Evolutionary conservation across 2,329 filamentous ascomycete genomes (phyloP), one percentile per base, ranked within the genome.

Genomic region (Teratosphaeria nubilosa): DNA sequence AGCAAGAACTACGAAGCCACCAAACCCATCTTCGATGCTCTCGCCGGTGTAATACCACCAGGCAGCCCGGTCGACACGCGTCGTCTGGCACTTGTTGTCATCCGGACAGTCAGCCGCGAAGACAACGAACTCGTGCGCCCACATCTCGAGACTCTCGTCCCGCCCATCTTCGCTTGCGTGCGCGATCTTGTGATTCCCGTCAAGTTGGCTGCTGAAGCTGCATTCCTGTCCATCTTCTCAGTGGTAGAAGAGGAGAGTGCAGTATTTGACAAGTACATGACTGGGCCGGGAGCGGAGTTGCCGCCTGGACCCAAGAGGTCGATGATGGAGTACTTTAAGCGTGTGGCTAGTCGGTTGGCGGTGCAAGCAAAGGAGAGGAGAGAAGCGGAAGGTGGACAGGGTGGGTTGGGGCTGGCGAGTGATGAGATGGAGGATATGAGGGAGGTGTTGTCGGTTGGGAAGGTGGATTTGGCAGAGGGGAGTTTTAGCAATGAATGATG

Each of bases 291-390:
- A 5, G 82, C 82, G 55, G 82, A 84, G 2, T 74, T 96, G 59
- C 80, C 85, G 9, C 75, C 88, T 0, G 86, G 83, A 48, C 85
- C 85, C 20, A 94, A 95, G 80, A 82, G 92, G 65, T 91, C 87
- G 72, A 96, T 99, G 87, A 82, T 86, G 59, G 94, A 99, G 73
- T 99, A 99, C 76, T 97, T 97, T 77, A 96, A 96, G 80, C 81
- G 94, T 50, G 89, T 99, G 63, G 90, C 90, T 1, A 73, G 92
- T 68, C 83, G 91, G 65, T 76, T 97, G 22, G 92, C 88, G n/a
- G 82, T 79, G 20, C 94, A 97, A 72, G 91, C 89, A 1, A 82
- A 90, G 62, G 94, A 99, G 76, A 82, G 94, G 66, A 88, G 84
- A 69, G 91, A 96, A 65, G 94, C 94, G 0, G 91, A 96, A 71